Percentiles rank a stretch among this genome's conserved stretches.
phyloP scores from a whole-genome alignment of 768 basidiomycete genomes.

The Kwoniella bestiolae region DNA sequence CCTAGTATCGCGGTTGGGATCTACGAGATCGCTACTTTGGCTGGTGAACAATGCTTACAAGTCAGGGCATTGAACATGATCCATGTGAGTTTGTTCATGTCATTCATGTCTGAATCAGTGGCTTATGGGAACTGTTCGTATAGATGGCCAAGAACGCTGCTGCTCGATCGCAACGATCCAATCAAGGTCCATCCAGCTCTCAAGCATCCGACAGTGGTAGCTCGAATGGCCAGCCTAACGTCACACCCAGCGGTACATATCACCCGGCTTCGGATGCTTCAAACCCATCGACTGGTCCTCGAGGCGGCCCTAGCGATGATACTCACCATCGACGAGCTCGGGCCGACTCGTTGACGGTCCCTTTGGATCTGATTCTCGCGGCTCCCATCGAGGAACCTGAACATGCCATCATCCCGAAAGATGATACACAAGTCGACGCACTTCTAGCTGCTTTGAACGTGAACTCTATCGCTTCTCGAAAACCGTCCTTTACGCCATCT shows the following conservation, averaged over 20 bases:
- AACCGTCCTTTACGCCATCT: constrained; percentile 1
- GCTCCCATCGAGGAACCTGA: background rate
- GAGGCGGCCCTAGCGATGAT: constrained; percentile 17
- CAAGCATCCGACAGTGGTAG: constrained; percentile 10
- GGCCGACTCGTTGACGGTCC: constrained; percentile 34
- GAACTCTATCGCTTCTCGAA: constrained; percentile 1
- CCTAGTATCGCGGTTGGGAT: constrained; percentile 86
- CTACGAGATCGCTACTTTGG: constrained; percentile 92
- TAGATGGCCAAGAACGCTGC: constrained; percentile 32
- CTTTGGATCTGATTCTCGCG: constrained; percentile 7
- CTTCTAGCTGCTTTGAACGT: constrained; percentile 26
- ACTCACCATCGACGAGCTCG: constrained; percentile 32
- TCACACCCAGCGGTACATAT: constrained; percentile 9
- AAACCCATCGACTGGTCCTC: constrained; percentile 5
- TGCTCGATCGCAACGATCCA: constrained; percentile 22
- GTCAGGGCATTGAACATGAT: constrained; percentile 68
- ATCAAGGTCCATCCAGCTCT: constrained; percentile 28
- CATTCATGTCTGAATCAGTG: background rate
- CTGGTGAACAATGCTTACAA: constrained; percentile 83
- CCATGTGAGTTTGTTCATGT: constrained; percentile 31
- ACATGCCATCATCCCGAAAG: background rate
- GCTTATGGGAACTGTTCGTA: constrained; percentile 1
- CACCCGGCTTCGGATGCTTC: background rate
- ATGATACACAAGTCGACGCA: constrained; percentile 16
- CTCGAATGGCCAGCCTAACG: constrained; percentile 5